phyloP scores from a whole-genome alignment of 202 grass and related monocot species.

The Schoenoplectus tabernaemontani region DNA sequence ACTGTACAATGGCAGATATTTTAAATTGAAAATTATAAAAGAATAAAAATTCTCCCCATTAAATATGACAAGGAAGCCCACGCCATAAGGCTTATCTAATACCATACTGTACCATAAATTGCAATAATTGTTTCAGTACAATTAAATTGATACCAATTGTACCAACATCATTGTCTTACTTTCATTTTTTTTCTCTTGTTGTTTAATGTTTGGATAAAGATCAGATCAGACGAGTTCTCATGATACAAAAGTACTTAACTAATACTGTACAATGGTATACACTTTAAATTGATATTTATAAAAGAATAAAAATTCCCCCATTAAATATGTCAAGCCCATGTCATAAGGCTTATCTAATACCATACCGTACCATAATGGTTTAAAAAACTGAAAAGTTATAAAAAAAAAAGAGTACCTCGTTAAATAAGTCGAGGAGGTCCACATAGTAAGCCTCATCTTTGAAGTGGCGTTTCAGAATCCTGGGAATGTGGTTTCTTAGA shows the following conservation, averaged over 20 bases:
- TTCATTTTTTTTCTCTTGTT: neutral
- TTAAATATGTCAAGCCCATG: constrained; percentile 80
- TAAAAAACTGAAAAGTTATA: constrained; percentile 10
- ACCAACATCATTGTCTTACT: neutral
- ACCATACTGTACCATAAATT: neutral
- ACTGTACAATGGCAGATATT: neutral
- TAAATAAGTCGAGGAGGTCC: constrained; percentile 94
- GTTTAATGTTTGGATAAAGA: neutral
- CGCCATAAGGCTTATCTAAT: constrained; percentile 55
- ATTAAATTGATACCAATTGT: neutral
- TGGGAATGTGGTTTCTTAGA: constrained; percentile 87
- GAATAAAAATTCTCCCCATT: constrained; percentile 53
- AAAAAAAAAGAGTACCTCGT: constrained; percentile 59
- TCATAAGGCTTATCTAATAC: constrained; percentile 51
- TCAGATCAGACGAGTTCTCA: neutral
- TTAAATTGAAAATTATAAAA: neutral
- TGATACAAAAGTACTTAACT: neutral
- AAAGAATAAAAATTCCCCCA: constrained; percentile 42
- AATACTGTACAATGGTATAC: neutral
- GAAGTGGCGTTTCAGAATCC: constrained; percentile 71
- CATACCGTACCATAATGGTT: neutral
- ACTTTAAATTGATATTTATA: neutral
- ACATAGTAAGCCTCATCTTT: constrained; percentile 87
- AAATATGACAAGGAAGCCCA: constrained; percentile 75
- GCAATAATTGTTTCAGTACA: no score